Evolutionary conservation across 2,329 filamentous ascomycete species (phyloP), one percentile per base, ranked within the genome.

Genomic region (Rhexocercosporidium sp.): DNA sequence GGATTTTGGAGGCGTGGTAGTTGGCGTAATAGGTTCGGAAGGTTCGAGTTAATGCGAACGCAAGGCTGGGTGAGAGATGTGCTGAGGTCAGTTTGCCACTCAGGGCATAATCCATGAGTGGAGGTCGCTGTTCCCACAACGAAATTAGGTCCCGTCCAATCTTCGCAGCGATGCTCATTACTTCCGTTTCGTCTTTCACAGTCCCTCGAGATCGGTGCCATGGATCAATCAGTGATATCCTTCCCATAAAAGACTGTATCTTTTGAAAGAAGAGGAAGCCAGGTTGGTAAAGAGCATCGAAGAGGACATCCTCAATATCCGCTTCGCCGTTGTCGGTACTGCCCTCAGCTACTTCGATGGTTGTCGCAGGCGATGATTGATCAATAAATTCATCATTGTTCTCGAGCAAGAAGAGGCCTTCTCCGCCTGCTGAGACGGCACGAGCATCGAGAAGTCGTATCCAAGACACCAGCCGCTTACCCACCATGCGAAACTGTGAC

Each of bases 191-290:
- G 71, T 87, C 85, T 59, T 86, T 81, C 11, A 87, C 85, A 0
- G 84, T 87, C 4, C 85, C 85, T 8, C 85, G 81, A 27, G 81
- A 81, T 12, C 85, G 81, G 72, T 87, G 85, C 83, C 84, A 87
- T 0, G 81, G 84, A 64, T 87, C 84, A 62, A 87, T 86, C 64
- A 83, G 81, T 7, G 85, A 84, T 57, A 87, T 86, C 5, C 84
- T 80, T 1, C 85, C 85, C 78, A 86, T 86, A 72, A 87, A 86
- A 39, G 82, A 84, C 72, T 86, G 85, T 0, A 87, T 83, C 67
- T 86, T 85, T 64, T 87, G 85, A 69, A 85, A 88, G 74, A 88
- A 88, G 2, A 84, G 77, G 22, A 86, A 82, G 0, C 84, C 84
- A 0, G 84, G 85, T n/a, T 85, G 82, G 69, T 85, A 86, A 2